A percentile compares a stretch with the other conserved stretches of the same genome.
phyloP scores from a whole-genome alignment of 2,329 filamentous ascomycete species.

The Colletotrichum coccodes region DNA sequence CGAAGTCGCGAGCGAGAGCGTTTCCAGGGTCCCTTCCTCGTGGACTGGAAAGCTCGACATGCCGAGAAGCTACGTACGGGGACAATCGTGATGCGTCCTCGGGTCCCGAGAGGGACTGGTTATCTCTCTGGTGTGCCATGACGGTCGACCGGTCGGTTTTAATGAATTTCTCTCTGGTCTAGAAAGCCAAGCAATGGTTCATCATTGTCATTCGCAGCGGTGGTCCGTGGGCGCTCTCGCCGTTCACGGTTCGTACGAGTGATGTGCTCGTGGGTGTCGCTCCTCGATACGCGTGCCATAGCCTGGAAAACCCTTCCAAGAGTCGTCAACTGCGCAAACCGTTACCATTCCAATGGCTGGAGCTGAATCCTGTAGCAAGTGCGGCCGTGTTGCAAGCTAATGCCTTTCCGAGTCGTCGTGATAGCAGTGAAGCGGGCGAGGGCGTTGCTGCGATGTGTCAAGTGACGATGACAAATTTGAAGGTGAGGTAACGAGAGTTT shows the following conservation, averaged over 20 bases:
- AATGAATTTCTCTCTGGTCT: background rate
- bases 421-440: background rate
- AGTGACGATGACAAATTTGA: background rate
- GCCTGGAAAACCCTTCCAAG: background rate
- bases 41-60: background rate
- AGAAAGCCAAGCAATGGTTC: background rate
- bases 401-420: background rate
- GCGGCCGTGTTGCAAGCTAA: background rate
- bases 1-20: background rate
- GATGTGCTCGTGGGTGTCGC: background rate
- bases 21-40: slow-evolving; percentile 8
- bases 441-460: background rate
- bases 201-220: background rate
- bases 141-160: too few species aligned
- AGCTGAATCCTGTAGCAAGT: background rate
- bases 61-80: background rate
- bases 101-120: background rate
- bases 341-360: background rate
- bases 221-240: background rate
- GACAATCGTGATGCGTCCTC: background rate
- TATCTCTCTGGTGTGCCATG: background rate
- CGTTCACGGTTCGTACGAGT: background rate
- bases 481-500: background rate
- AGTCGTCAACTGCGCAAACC: background rate
- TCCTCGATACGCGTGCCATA: background rate